Evolutionary conservation across 331 rosid species (phyloP), one percentile per base, ranked within the genome.

Genomic region (Quercus tomentella): DNA sequence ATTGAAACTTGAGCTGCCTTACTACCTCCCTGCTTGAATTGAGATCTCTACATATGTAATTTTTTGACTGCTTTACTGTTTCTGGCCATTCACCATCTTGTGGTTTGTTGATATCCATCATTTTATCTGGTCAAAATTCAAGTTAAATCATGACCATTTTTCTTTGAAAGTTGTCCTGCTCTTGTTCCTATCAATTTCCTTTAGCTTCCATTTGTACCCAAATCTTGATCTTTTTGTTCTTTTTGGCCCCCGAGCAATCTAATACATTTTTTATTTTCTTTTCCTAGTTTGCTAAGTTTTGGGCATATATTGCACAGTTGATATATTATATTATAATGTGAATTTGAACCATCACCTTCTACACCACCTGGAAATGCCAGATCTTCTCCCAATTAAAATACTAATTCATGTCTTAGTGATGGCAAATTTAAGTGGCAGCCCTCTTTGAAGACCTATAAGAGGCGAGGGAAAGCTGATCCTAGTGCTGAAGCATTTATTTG

Each of bases 1-100:
- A 41, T 41, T 41, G 45, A 41, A 41, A 41, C 0, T 41, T 41
- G 45, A 41, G 45, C 90, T 72, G 99, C 97, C 16, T 91, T 30
- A 88, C 78, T 56, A 77, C 76, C 26, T 72, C 22, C 51, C 37
- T 41, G 61, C 55, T 75, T 77, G 69, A 79, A 51, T 72, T 67
- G 69, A 51, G 74, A 70, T 55, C 51, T 11, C 57, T 55, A 45
- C 56, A 18, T 26, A 8, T 56, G n/a, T 61, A 7, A 56, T 78
- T 6, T 85, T 55, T 5, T 45, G 2, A 51, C 33, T 23, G 61
- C 37, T 52, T 49, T 12, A 51, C 1, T 9, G 15, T 58, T 56
- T 72, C 7, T n/a, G 25, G 37, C 52, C 21, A 1, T 56, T 41
- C 69, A 69, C 23, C 54, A 35, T 77, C 56, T 54, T 55, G 51